Evolutionary conservation across 1,284 basidiomycete species (phyloP), one percentile per base, ranked within the genome.

Genomic region (Puccinia triticina): DNA sequence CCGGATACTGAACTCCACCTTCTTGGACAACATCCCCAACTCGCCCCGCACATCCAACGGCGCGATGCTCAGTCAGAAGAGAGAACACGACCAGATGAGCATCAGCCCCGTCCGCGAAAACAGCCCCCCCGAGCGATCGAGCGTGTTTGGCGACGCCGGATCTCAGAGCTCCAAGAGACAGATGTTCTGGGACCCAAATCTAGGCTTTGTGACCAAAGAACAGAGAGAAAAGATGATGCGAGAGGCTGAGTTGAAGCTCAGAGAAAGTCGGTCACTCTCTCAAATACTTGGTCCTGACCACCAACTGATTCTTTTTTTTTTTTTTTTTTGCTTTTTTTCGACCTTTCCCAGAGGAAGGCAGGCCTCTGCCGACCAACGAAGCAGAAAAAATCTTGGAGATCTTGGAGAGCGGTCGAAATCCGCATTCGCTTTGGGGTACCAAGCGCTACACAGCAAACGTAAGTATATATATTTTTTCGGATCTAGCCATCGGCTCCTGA

Each of bases 311-410:
- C 53, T 48, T 23, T 43, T 21, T 8, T 2, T 18, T 23, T 23
- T 26, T 21, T 4, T 48, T 55, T 0, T 71, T 18, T 3, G 4
- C 8, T 10, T 59, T 0, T 4, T 1, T 55, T 1, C 1, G 4
- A 21, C 1, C 21, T 32, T 14, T 43, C 66, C 64, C 37, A 77
- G 80, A 37, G 50, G 82, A 81, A 57, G 84, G 83, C 0, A 82
- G 84, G 23, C 85, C 87, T 0, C 82, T 85, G 18, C 87, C 87
- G 16, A 86, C 86, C 83, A 88, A 88, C 82, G 87, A 88, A 79
- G 87, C 87, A 1, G 87, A 88, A 81, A 84, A 87, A n/a, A 86
- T 88, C 18, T 83, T 88, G 50, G 85, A 87, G 69, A 87, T 87
- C 0, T 86, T 88, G 57, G 87, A 88, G 72, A 86, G 85, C 18